Base-by-base conservation (phyloP, 2,329 filamentous ascomycete genomes). In the Xylaria sp. region DNA sequence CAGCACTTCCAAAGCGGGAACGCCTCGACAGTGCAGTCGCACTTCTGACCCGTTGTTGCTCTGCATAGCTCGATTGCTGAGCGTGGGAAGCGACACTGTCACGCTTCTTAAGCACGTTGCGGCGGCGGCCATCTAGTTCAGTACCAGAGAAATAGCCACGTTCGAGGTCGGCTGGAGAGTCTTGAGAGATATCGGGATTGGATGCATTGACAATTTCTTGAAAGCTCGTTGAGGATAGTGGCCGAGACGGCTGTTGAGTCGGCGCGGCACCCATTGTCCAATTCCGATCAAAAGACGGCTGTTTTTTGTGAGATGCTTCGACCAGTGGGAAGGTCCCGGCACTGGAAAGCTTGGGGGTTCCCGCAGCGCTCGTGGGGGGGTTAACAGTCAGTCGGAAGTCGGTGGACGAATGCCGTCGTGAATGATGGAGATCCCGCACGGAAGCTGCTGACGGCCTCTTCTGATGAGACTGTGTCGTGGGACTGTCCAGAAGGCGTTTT, bases 91-190 rank as follows among this genome's bases (percentile, higher is more conserved):
- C 81, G 64, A 82, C 80, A 69, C 88, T 90, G 67, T 89, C 88
- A 65, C 92, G 90, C 81, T 96, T 97, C 79, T 93, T 93, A 71
- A 97, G 83, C 55, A 96, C 84, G 76, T 93, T 97, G 53, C 92
- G 88, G 66, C 91, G 89, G 50, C 87, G 76, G 20, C 77, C 87
- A 70, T 97, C 94, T 12, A 90, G 84, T 75, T 98, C 95, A 18
- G 91, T 92, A 3, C 94, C 93, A 8, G 95, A 97, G 77, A 97
- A 97, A 79, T 98, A 98, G 28, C 94, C 95, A 41, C 93, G 88
- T 75, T 98, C 96, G 18, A 93, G 79, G 68, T 97, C 92, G 28
- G 83, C 79, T 18, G 82, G 81, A 9, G 83, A 83, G 67, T 87
- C 85, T 69, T 83, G 74, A 13, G 81, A 78, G 15, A 75, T 66